Conservation (phyloP, 2,329 filamentous ascomycete genomes). For the Ciborinia camelliae region DNA sequence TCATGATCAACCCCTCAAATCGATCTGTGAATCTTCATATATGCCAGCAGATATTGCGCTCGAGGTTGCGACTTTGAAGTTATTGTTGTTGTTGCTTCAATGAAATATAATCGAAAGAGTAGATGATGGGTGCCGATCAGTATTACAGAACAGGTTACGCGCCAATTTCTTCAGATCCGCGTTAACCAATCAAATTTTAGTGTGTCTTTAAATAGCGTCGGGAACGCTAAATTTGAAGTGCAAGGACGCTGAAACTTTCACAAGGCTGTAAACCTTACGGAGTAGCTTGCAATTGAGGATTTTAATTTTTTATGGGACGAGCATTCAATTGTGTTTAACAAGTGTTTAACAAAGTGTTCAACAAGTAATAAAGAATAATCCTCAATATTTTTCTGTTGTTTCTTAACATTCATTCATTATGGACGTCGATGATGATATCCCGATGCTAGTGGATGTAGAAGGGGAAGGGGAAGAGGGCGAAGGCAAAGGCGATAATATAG, state of each 20-base stretch:
- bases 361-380: not conserved
- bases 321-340: too few relatives aligned
- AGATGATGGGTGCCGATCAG: not conserved
- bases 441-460: conserved; percentile 56
- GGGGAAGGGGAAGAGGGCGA: conserved; percentile 38
- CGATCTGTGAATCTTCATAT: conserved; percentile 8
- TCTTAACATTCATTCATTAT: conserved; percentile 42
- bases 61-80: conserved; percentile 1
- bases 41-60: conserved; percentile 3
- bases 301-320: too few relatives aligned
- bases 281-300: too few relatives aligned
- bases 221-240: conserved; percentile 1
- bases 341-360: not conserved
- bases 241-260: conserved; percentile 10
- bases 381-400: not conserved
- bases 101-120: conserved; percentile 3
- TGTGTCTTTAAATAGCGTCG: not conserved
- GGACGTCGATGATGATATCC: conserved; percentile 62
- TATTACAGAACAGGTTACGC: conserved; percentile 11
- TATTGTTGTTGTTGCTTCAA: not conserved
- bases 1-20: conserved; percentile 43
- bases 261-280: conserved; percentile 12
- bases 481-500: conserved; percentile 37
- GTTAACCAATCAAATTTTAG: conserved; percentile 12
- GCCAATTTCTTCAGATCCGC: conserved; percentile 16